Evolutionary conservation across 306 rosid species (phyloP), one percentile per base, ranked within the genome.

Genomic region (Corylus avellana): DNA sequence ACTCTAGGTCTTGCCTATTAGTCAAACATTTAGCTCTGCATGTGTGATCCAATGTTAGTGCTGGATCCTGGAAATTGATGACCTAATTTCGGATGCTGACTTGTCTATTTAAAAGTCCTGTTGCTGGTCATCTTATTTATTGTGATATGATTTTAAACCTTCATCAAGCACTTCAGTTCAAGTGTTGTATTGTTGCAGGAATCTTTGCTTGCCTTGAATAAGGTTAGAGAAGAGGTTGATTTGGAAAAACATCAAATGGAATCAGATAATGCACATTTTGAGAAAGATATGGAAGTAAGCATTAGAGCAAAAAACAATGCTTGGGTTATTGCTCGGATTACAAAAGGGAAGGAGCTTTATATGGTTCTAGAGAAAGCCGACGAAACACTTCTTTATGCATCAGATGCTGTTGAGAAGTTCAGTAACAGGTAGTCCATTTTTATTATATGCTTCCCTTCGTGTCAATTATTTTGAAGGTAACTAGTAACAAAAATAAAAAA

Each of bases 261-360:
- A 71, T 77, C 78, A 64, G 94, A 90, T 32, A 70, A 72, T 44
- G 27, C 67, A n/a, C 83, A 78, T 78, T 85, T 83, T 49, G 97
- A 90, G 76, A 89, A 88, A 80, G 98, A 96, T 75, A 58, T 96
- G 86, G 99, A 93, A 84, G 75, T 96, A 44, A 90, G 94, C 84
- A 87, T 96, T 50, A 85, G 98, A 82, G 96, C 96, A 0, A 96
- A 90, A 88, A 96, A 93, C 87, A 93, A 93, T 74, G 96, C 97
- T 46, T 93, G 98, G 99, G 97, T 90, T 79, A 89, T 96, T 78
- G 90, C 90, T 67, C 91, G 93, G 77, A 82, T 89, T 70, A 86
- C 96, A n/a, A 90, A 93, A 85, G 97, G 98, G 76, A 96, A 91
- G 83, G 99, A 93, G 82, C 96, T 96, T 76, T 96, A 90, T 82